Evolutionary conservation across 352 stramenopile genomes (phyloP), one percentile per base, ranked within the genome.

Genomic region (Aphanomyces cochlioides): DNA sequence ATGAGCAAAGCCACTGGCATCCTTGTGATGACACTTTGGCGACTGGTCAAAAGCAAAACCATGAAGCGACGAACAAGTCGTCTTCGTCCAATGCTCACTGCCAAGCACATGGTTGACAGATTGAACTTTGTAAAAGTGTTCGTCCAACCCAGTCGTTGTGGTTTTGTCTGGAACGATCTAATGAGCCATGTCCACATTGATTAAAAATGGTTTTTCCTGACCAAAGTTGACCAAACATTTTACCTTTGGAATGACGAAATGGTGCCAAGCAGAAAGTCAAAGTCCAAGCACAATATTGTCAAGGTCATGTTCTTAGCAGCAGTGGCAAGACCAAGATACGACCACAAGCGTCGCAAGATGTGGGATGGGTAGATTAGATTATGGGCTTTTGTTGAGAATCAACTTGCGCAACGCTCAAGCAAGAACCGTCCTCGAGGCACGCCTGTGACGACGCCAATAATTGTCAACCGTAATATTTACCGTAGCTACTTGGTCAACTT

Each of bases 301-400:
- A 78, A 76, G 43, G 72, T 84, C 21, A 84, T 84, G 78, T 81
- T 77, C 54, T 75, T 84, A 56, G 72, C 72, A 3, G 77, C 78
- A 1, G 75, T 84, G 43, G 43, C 43, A 48, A 15, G 43, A 48
- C 15, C 8, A 48, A 48, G 43, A 48, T 15, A 48, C 43, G 43
- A 48, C 43, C 15, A 15, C 43, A 8, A 48, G 43, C 43, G 43
- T 15, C 43, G 15, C 43, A 48, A 48, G 43, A 47, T 34, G 13
- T 66, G 36, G 36, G 57, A 66, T 21, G 57, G 37, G 7, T 50
- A 66, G 38, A 48, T 66, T 40, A 37, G 54, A 37, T 40, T 28
- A 12, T 40, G 28, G 54, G 28, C 54, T 4, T 61, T 61, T 36
- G 54, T 61, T n/a, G 28, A n/a, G 12, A 47, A 60, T 8, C 67